phyloP scores from a whole-genome alignment of 257 asterid genomes.

The Nicotiana benthamiana region DNA sequence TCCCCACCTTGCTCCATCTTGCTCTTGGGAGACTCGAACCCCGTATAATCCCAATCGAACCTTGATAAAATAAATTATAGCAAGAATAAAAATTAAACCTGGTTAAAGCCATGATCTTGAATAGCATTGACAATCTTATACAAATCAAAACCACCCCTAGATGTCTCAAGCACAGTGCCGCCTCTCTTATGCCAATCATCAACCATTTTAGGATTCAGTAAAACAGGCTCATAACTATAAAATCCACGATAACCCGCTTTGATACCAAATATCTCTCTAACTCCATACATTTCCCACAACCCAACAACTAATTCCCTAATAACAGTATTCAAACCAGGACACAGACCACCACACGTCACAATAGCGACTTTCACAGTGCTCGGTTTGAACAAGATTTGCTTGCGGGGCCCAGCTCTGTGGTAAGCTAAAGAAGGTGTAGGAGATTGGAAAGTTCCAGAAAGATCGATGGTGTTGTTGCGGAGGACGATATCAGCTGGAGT shows the following conservation, averaged over 20 bases:
- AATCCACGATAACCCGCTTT: constrained; percentile 70
- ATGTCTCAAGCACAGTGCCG: constrained; percentile 61
- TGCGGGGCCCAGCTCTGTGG: constrained; percentile 78
- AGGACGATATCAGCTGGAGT: constrained; percentile 52
- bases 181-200: constrained; percentile 67
- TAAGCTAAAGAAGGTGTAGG: constrained; percentile 30
- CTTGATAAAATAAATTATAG: too few relatives aligned
- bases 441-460: constrained; percentile 20
- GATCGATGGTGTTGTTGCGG: constrained; percentile 48
- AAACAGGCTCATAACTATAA: constrained; percentile 37
- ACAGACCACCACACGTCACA: constrained; percentile 81
- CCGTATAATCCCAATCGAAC: too few relatives aligned
- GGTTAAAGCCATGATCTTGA: constrained; percentile 53
- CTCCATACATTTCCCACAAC: constrained; percentile 75
- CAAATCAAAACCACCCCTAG: constrained; percentile 74
- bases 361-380: constrained; percentile 47
- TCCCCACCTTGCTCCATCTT: too few relatives aligned
- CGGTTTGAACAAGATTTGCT: constrained; percentile 38
- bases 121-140: constrained; percentile 48
- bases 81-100: constrained; percentile 21
- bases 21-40: too few relatives aligned
- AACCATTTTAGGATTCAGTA: constrained; percentile 46
- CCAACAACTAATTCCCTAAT: constrained; percentile 81
- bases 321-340: constrained; percentile 87
- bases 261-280: constrained; percentile 47